These are phyloP conservation scores for Polytrichum commune DNA, from an alignment of 225 moss, liverwort and hornwort genomes.

Conservation along the genomic window DNA sequence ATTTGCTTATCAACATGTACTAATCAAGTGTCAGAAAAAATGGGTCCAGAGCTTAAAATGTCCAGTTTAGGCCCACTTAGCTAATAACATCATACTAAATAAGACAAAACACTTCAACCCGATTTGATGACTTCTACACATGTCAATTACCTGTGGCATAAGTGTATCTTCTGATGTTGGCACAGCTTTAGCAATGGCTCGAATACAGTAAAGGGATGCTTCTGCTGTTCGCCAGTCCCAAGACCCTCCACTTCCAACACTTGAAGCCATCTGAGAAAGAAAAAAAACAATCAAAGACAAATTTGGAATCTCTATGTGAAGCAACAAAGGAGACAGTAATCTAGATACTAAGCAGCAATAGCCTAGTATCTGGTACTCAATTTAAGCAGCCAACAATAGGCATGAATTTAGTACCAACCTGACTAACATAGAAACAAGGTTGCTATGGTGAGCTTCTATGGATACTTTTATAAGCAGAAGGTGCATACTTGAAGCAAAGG, in stretches of 20 bases:
- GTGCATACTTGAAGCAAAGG: constrained; percentile 74
- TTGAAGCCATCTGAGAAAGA: constrained; percentile 60
- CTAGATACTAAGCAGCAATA: too few relatives aligned
- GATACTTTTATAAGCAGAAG: background rate
- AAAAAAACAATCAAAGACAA: constrained; percentile 12
- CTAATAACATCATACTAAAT: too few relatives aligned
- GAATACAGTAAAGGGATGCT: constrained; percentile 93
- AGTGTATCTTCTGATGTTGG: constrained; percentile 67
- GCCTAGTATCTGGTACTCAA: background rate
- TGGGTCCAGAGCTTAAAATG: too few relatives aligned
- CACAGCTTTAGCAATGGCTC: constrained; percentile 92
- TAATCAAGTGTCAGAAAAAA: too few relatives aligned
- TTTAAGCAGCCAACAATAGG: background rate
- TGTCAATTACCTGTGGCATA: constrained; percentile 68
- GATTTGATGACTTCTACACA: background rate
- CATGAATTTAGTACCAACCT: constrained; percentile 5
- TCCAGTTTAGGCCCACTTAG: too few relatives aligned
- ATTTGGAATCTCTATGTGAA: too few relatives aligned
- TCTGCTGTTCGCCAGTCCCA: constrained; percentile 94
- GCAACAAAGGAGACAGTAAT: too few relatives aligned
- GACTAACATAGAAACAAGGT: background rate
- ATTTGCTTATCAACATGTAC: too few relatives aligned
- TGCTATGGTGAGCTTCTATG: too few relatives aligned
- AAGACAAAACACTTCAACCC: background rate
- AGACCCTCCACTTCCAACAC: constrained; percentile 56